Percentiles rank a stretch among this genome's conserved stretches.
These are phyloP conservation scores for Acacia pycnantha DNA, from an alignment of 331 rosid species.

Conservation along the genomic window DNA sequence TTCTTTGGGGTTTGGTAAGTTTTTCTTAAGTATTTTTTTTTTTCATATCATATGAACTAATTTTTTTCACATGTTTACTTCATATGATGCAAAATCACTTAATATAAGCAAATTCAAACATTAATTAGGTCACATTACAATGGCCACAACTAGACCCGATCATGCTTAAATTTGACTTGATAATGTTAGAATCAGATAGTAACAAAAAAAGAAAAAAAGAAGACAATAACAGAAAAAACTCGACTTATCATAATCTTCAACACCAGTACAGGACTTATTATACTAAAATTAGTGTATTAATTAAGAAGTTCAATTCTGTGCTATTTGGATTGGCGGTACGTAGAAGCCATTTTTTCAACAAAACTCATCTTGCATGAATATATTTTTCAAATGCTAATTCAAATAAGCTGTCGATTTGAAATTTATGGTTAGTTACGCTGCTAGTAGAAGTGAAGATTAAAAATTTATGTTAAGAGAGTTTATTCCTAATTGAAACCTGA, in stretches of 20 bases:
- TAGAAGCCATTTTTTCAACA: accelerated
- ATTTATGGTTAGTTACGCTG: background rate
- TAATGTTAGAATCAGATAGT: background rate
- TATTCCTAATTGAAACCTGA: background rate
- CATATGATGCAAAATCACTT: no score
- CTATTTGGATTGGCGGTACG: no score
- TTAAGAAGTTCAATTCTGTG: no score
- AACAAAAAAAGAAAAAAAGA: background rate
- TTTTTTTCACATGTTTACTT: no score
- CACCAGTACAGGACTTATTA: background rate
- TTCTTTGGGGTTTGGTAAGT: no score
- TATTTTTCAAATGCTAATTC: no score
- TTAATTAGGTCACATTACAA: background rate
- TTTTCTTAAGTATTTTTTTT: no score
- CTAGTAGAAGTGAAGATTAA: background rate
- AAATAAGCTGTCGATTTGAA: no score
- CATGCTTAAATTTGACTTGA: background rate
- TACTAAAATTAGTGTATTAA: background rate
- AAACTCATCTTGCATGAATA: no score
- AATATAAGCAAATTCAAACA: no score
- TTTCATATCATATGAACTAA: no score
- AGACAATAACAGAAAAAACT: background rate
- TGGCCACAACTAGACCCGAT: background rate
- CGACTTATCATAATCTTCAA: background rate
- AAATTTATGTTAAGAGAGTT: background rate